These are phyloP conservation scores for Mimosa pudica DNA, from an alignment of 306 rosid species.

Conservation along the genomic window DNA sequence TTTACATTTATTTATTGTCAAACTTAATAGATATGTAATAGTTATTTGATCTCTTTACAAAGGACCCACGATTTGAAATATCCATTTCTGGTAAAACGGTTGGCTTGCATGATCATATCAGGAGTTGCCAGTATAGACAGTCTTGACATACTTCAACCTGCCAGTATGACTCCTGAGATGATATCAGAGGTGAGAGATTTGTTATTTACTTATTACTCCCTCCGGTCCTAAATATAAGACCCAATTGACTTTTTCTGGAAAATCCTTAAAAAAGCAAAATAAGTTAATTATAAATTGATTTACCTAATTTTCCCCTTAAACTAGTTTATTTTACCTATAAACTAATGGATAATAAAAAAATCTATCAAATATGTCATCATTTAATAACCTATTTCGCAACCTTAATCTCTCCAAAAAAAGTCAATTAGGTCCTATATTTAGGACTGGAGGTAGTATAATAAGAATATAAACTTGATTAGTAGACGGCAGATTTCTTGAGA, in stretches of 20 bases:
- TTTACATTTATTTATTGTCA: slow-evolving; percentile 2
- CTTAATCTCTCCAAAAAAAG: too few species aligned
- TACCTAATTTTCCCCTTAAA: too few species aligned
- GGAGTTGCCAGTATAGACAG: slow-evolving; percentile 59
- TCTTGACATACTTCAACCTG: slow-evolving; percentile 90
- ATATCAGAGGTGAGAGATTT: slow-evolving; percentile 52
- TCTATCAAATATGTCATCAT: too few species aligned
- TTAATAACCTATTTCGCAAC: too few species aligned
- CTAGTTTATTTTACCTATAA: too few species aligned
- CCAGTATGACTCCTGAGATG: slow-evolving; percentile 66
- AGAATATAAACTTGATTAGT: slow-evolving; percentile 21
- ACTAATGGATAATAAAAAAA: too few species aligned
- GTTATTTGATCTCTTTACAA: slow-evolving; percentile 35
- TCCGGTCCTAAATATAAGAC: too few species aligned
- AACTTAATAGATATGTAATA: slow-evolving; percentile 16
- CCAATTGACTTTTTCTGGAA: too few species aligned
- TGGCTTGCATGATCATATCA: slow-evolving; percentile 89
- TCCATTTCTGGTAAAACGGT: slow-evolving; percentile 85
- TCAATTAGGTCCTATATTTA: too few species aligned
- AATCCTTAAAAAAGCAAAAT: too few species aligned
- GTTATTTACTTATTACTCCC: slow-evolving; percentile 13
- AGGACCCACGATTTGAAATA: slow-evolving; percentile 78
- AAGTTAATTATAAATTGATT: too few species aligned
- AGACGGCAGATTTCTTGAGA: slow-evolving; percentile 13
- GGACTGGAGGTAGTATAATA: too few species aligned